Evolutionary conservation across 306 rosid genomes (phyloP), one percentile per base, ranked within the genome.

Genomic region (Medicago lupulina): DNA sequence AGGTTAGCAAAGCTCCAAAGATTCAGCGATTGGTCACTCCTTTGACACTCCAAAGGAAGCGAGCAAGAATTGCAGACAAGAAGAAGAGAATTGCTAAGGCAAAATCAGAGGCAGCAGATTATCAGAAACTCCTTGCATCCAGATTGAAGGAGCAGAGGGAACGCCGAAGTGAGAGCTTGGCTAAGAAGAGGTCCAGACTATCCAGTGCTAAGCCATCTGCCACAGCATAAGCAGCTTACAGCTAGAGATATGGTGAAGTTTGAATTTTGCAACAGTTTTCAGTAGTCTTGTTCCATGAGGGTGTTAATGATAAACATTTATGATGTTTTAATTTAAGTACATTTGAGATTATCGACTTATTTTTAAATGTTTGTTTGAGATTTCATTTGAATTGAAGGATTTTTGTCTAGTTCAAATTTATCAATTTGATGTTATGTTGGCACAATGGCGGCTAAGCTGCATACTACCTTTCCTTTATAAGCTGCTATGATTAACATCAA

Each of bases 21-120:
- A 81, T 81, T 0, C 85, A 81, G 12, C 73, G 85, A 6, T 41
- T 81, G 78, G 85, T 81, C 31, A 81, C 81, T 70, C 81, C 85
- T 63, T 81, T 81, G 85, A 81, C 85, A 41, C 85, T 81, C 64
- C 85, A 81, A 81, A 81, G 85, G 74, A 81, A 81, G 81, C 55
- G 85, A 1, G 85, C 85, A 62, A 76, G 85, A 17, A 76, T 81
- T 70, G 78, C 85, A 14, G 84, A 75, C 4, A 81, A 81, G 84
- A 81, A 81, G 74, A 76, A 71, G 70, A 81, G 78, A 81, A 76
- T 81, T 36, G 78, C 81, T 1, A 81, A 81, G 85, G 85, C 85
- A 41, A 81, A 81, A 46, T 76, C 85, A 15, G 85, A 82, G 3
- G 85, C 85, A 2, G 85, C 85, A 0, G 82, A 82, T 34, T 82